These are phyloP conservation scores for Curvularia hawaiiensis DNA, from an alignment of 2,329 filamentous ascomycete species.

Conservation along the genomic window DNA sequence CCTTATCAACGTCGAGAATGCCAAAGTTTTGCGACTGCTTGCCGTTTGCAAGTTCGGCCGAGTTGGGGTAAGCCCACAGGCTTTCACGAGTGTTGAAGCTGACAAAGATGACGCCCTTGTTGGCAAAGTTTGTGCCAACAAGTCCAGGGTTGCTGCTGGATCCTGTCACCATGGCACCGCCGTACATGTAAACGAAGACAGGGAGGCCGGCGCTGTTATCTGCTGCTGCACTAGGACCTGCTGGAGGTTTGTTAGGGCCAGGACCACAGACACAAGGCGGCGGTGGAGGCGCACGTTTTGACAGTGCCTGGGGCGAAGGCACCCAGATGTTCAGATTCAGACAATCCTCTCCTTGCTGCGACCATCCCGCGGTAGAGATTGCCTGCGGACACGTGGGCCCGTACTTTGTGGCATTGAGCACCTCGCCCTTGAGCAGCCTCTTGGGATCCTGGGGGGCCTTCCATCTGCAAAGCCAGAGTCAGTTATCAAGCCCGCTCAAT, in stretches of 20 bases:
- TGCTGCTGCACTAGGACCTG: neutral
- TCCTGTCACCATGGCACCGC: constrained; percentile 51
- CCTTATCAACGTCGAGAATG: constrained; percentile 47
- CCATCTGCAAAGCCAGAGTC: constrained; percentile 18
- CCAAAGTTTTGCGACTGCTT: constrained; percentile 38
- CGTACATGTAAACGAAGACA: constrained; percentile 53
- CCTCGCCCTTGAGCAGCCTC: constrained; percentile 13
- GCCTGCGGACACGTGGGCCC: constrained; percentile 34
- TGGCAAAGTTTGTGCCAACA: constrained; percentile 49
- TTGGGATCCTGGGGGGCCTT: constrained; percentile 24
- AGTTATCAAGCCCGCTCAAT: neutral
- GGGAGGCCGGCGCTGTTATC: constrained; percentile 19
- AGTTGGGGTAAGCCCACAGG: constrained; percentile 51
- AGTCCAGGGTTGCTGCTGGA: constrained; percentile 49
- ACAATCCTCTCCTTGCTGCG: constrained; percentile 43
- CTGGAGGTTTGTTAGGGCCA: constrained; percentile 7
- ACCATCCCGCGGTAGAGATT: constrained; percentile 26
- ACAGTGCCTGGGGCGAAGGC: constrained; percentile 11
- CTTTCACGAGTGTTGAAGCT: constrained; percentile 39
- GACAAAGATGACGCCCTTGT: constrained; percentile 32
- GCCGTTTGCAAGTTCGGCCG: constrained; percentile 40
- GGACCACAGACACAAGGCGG: neutral
- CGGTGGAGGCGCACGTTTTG: constrained; percentile 3
- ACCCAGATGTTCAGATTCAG: constrained; percentile 46
- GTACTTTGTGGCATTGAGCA: constrained; percentile 28